Evolutionary conservation across 1,284 basidiomycete species (phyloP), one percentile per base, ranked within the genome.

Genomic region (Bjerkandera adusta): DNA sequence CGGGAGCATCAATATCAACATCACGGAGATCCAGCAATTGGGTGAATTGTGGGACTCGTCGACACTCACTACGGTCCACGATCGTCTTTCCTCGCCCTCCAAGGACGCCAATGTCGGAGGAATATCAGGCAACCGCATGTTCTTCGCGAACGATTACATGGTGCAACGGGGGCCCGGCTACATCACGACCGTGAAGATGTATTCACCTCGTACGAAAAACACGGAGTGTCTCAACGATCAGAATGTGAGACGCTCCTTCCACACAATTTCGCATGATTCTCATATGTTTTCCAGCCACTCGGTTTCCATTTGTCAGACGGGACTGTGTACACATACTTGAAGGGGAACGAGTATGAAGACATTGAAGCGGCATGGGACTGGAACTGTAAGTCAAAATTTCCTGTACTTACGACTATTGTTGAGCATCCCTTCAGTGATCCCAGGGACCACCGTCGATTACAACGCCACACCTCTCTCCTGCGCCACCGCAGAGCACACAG

Each of bases 221-320:
- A 75, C 79, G 0, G 85, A 88, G 65, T 86, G 80, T 54, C 69
- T 72, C 7, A 86, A 87, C 57, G 64, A 63, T 10, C 75, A 83
- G 56, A 87, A 86, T 53, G 78, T 73, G 47, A 38, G 68, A 49
- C 16, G 2, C 15, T 1, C 5, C 22, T 10, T 3, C 16, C 43
- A 20, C 29, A 25, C 10, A 10, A 5, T 13, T 20, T 24, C 20
- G 15, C 34, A 42, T 27, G 8, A 35, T 24, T 25, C 48, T 49
- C 11, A 53, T 36, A 20, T 20, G 10, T 12, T 27, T 34, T 20
- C 39, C 27, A 80, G 77, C 77, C 75, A 5, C 66, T 76, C 11
- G 85, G 83, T 0, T 85, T 85, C 64, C 83, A 86, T 55, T 68
- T 87, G 4, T 71, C 81, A 1, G 82, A 86, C 51, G 84, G 84